Evolutionary conservation across 2,329 filamentous ascomycete genomes (phyloP).

Genomic region (Bipolaris sorokiniana): DNA sequence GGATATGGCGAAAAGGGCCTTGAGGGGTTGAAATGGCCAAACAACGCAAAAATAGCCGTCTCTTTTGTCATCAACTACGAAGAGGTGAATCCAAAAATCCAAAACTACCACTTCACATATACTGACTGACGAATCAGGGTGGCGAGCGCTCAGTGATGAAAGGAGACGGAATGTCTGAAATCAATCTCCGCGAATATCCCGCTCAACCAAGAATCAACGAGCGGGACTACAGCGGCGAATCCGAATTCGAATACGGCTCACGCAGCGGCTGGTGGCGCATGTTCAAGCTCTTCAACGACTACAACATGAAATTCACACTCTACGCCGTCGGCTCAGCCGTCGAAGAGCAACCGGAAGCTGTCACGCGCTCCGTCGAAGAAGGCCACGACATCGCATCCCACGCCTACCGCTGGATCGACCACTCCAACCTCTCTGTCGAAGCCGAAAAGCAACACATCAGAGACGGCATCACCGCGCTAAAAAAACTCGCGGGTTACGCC

Average conservation of each 20-base stretch:
- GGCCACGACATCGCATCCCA: constrained; percentile 60
- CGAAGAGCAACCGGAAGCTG: constrained; percentile 57
- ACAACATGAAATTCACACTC: constrained; percentile 58
- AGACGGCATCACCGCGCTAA: constrained; percentile 51
- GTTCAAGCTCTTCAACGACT: constrained; percentile 57
- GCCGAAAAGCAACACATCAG: constrained; percentile 57
- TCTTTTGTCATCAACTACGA: constrained; percentile 44
- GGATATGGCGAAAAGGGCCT: constrained; percentile 53
- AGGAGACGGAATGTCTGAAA: constrained; percentile 44
- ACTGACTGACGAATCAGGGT: constrained; percentile 33
- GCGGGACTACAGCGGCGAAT: constrained; percentile 56
- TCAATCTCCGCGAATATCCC: constrained; percentile 47
- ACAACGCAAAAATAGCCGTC: constrained; percentile 46
- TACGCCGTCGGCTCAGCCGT: constrained; percentile 59
- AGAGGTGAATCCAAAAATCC: background rate
- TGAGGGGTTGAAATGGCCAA: constrained; percentile 44
- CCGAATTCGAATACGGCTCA: constrained; percentile 60
- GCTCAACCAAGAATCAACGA: constrained; percentile 49
- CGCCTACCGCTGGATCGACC: constrained; percentile 60
- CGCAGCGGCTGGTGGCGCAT: constrained; percentile 59
- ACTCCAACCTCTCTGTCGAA: constrained; percentile 55
- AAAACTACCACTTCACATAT: too few relatives aligned
- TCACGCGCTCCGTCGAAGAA: constrained; percentile 55
- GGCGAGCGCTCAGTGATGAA: constrained; percentile 40
- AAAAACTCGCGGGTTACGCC: constrained; percentile 54